phyloP scores from a whole-genome alignment of 192 early-diverging fungal genomes.

The Coemansia sp. region DNA sequence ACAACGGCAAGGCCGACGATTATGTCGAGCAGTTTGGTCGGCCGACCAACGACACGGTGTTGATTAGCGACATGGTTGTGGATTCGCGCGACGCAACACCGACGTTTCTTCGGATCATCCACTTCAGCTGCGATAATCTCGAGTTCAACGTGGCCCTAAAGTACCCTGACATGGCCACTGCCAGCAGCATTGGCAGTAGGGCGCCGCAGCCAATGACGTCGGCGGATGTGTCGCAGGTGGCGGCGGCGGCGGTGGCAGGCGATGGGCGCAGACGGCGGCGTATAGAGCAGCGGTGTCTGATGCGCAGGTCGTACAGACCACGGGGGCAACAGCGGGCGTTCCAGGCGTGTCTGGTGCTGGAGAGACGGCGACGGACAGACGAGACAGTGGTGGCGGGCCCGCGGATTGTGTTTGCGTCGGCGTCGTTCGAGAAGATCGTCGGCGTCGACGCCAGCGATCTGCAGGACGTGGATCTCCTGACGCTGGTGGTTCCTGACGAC shows the following conservation, averaged over 20 bases:
- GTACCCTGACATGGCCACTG: not conserved
- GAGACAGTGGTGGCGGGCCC: constrained; percentile 14
- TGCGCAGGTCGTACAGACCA: not conserved
- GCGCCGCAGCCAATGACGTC: not conserved
- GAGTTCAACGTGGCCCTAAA: constrained; percentile 4
- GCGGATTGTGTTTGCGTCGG: constrained; percentile 24
- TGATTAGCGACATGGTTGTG: constrained; percentile 5
- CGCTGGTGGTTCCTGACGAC: constrained; percentile 20
- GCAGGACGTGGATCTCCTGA: constrained; percentile 21
- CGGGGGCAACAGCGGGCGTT: not conserved
- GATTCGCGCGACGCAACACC: not conserved
- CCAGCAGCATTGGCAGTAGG: not conserved
- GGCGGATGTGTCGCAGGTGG: not conserved
- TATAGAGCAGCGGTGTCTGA: not conserved
- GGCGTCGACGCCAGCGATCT: constrained; percentile 19
- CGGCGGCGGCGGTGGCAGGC: not conserved
- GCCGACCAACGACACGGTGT: constrained; percentile 1
- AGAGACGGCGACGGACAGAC: not conserved
- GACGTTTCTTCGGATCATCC: constrained; percentile 5
- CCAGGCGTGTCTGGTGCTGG: constrained; percentile 33
- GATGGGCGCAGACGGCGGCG: not conserved
- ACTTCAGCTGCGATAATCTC: constrained; percentile 5
- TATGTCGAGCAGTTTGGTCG: not conserved
- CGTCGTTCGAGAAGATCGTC: constrained; percentile 18
- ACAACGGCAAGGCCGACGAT: not conserved